Evolutionary conservation across 2,329 filamentous ascomycete genomes (phyloP), one percentile per base, ranked within the genome.

Genomic region (Clarireedia hainanense): DNA sequence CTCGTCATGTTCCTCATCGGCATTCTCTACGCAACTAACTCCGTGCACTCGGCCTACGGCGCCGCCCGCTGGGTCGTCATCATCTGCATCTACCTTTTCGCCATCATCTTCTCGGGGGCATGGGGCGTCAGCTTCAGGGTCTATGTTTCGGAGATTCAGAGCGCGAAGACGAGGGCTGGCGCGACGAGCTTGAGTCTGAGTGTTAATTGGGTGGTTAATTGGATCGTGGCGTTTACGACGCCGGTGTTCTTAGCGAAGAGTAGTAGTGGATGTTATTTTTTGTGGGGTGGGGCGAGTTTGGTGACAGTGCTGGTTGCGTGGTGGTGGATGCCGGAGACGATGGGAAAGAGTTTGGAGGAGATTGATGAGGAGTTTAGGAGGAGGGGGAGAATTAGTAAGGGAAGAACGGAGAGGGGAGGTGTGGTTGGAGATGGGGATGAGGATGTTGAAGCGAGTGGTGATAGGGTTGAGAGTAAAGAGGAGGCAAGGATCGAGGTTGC

Each of bases 101-200:
- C 74, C 0, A 64, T 79, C 7, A 69, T 71, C 0, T 81, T 75
- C 59, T 71, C 68, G 17, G 69, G 67, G 0, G 75, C 77, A 0
- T 84, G 80, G 79, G 80, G 72, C 0, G 76, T 85, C 14, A 73
- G 75, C 0, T 71, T 77, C 48, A 79, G 78, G 58, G 76, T 84
- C 6, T 84, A 82, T 56, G 74, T 76, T 0, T 74, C 75, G 7
- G 81, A 84, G 67, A 83, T 83, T 39, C 80, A 83, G 60, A 79
- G 79, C 0, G 71, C 73, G 3, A 69, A 75, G 40, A 83, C 79
- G 0, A 72, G 81, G 5, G 80, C 79, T 0, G 74, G 75, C 0
- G 80, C 79, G 4, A 80, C 75, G 12, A 76, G 74, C 54, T 61
- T 82, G 4, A 78, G 76, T 0, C 73, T 78, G 61, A 72, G 73